Evolutionary conservation across 352 stramenopile species (phyloP).

Genomic region (Globisporangium paroecandrum): DNA sequence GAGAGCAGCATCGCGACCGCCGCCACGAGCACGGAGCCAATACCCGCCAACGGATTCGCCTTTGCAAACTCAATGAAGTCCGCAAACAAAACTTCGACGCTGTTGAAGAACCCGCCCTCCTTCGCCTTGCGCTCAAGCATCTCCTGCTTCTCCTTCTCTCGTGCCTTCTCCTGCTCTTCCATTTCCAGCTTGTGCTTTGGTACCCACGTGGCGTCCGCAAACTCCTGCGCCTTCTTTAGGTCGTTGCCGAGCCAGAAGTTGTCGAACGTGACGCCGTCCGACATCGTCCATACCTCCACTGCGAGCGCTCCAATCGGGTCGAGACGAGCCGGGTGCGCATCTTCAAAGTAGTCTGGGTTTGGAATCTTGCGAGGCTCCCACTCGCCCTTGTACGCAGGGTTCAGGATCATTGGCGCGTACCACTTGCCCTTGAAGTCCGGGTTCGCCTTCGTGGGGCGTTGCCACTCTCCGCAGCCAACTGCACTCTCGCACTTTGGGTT

Average conservation of each 20-base stretch:
- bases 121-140: constrained; percentile 40
- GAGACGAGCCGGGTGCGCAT: constrained; percentile 73
- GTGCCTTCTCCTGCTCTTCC: constrained; percentile 47
- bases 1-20: constrained; percentile 39
- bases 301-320: constrained; percentile 86
- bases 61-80: constrained; percentile 52
- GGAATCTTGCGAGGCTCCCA: constrained; percentile 89
- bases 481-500: constrained; percentile 87
- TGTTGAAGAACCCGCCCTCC: constrained; percentile 45
- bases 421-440: constrained; percentile 93
- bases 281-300: constrained; percentile 92
- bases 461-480: constrained; percentile 91
- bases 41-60: constrained; percentile 50
- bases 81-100: constrained; percentile 31
- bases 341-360: constrained; percentile 89
- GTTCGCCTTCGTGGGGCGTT: constrained; percentile 84
- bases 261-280: constrained; percentile 88
- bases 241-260: constrained; percentile 92
- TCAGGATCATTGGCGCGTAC: constrained; percentile 85
- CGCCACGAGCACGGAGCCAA: constrained; percentile 43
- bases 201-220: constrained; percentile 70
- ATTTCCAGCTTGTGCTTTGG: constrained; percentile 72
- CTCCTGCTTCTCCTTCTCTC: constrained; percentile 37
- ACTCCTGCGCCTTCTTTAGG: constrained; percentile 67
- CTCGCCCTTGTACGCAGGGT: constrained; percentile 90